Evolutionary conservation across 2,329 filamentous ascomycete genomes (phyloP), one percentile per base, ranked within the genome.

Genomic region (Aspergillus udagawae): DNA sequence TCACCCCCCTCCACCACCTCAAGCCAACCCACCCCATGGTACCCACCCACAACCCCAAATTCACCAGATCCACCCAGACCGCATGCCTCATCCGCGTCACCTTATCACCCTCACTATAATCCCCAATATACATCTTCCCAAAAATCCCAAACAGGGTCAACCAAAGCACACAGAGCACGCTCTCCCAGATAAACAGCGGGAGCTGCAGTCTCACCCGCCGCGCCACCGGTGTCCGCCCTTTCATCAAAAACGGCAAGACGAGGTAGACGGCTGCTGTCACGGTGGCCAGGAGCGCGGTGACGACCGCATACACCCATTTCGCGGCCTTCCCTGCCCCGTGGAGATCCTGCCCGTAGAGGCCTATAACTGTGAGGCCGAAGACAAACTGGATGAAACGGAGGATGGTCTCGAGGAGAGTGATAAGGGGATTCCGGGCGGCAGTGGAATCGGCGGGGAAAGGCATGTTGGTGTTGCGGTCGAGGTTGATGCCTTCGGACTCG

Each of bases 111-210:
- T 47, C 51, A 45, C 55, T 51, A 50, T 61, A 56, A 29, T 59
- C 55, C 27, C 83, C 74, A 69, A 96, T 89, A 79, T 88, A 96
- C 80, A 93, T 85, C 65, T 82, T 86, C 54, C 87, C 92, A 70
- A 96, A 96, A 59, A 94, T 78, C 20, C 91, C 92, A 71, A 96
- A 96, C 5, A 94, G 80, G 1, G 86, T 84, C 58, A 91, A 85
- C 87, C 90, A 96, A 29, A 95, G 82, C 61, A 94, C 79, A 65
- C 89, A 90, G 20, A 95, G 74, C 14, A 93, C 70, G 41, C 81
- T 75, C 72, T 92, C 88, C 86, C 90, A 91, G 52, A 79, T 75
- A 68, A 90, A 89, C 53, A 85, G 62, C 14, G 71, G 71, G 3
- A 76, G 52, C 35, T 66, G 63, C 51, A 67, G 20, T 14, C 54